Evolutionary conservation across 768 basidiomycete genomes (phyloP), one percentile per base, ranked within the genome.

Genomic region (Trametes coccinea): DNA sequence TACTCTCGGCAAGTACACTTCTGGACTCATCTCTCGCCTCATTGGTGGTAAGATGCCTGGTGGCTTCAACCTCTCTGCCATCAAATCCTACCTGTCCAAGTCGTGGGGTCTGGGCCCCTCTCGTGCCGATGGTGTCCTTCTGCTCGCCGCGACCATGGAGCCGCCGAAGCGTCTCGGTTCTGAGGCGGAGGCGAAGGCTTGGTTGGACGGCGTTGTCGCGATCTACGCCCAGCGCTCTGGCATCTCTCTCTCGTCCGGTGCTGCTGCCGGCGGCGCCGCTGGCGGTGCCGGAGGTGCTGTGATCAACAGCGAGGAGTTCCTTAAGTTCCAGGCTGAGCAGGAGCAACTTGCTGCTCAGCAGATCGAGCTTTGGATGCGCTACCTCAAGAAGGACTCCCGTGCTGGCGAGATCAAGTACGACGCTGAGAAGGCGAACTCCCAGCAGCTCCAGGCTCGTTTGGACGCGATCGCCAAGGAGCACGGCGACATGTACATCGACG

Each of bases 41-140:
- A 82, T 98, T 53, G 93, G 95, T 60, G 87, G 88, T 49, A 99
- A 99, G 79, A 96, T 99, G 93, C 97, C 97, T 34, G 97, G 97
- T 73, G 96, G 96, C 39, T 99, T 99, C 85, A 97, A 97, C 67
- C 80, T 89, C 17, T 92, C 95, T 6, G 84, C 92, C 10, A 94
- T 95, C 74, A 95, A 97, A 76, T 77, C 84, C 0, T 83, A 99
- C 73, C 82, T 99, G 31, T 84, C 87, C 40, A 98, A 98, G 81
- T 84, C 84, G 30, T 98, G 95, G 95, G 97, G 97, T 50, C 79
- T 98, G n/a, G 97, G 96, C 31, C 79, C 96, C 3, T 82, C 83
- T 14, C 94, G 95, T 53, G 85, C 92, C 7, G 97, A 98, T 66
- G 92, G 84, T 17, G 93, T 95, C 10, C 85, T 99, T 40, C 82